Evolutionary conservation across 805 yeast species (phyloP), one percentile per base, ranked within the genome.

Genomic region (Saccharomycopsis javanensis): DNA sequence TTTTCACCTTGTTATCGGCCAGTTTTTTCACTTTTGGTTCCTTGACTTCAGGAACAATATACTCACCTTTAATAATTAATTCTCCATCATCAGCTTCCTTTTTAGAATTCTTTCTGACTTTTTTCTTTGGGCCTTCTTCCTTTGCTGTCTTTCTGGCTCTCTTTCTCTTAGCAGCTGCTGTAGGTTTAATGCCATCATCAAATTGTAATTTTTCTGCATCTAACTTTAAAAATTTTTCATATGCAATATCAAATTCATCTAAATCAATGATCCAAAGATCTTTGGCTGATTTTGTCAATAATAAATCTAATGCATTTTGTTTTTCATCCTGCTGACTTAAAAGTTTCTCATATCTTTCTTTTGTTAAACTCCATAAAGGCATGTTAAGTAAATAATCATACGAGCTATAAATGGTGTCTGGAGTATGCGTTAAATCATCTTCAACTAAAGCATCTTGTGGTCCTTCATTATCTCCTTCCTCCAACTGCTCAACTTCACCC

Each of bases 311-410:
- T 66, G 88, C 95, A 11, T 69, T 74, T 67, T 89, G 92, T 65
- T 83, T 85, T 27, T 75, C 84, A 57, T 82, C 88, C 60, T 81
- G 79, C 67, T 91, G 95, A 55, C 77, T 77, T 64, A 90, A 73
- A 62, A 94, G 74, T 63, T 80, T 83, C 65, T 88, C 91, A 67
- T 91, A 94, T 64, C 94, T 80, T 71, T 94, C 99, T 58, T 77
- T 78, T 0, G 99, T 92, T 67, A 94, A 79, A 38, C 97, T 86
- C 94, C 97, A 89, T 62, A 94, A 83, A 35, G 90, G 81, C 96
- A 94, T 87, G 55, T 94, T 95, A 55, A 94, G 75, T 61, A 94
- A 75, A 64, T 94, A 94, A 66, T 94, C 98, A 69, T 82, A 92
- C 5, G 84, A 76, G 8, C 89, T 80, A 54, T 77, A 76, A 15